Evolutionary conservation across 1,139 yeast genomes (phyloP).

Genomic region (Debaryomycetaceae sp.): DNA sequence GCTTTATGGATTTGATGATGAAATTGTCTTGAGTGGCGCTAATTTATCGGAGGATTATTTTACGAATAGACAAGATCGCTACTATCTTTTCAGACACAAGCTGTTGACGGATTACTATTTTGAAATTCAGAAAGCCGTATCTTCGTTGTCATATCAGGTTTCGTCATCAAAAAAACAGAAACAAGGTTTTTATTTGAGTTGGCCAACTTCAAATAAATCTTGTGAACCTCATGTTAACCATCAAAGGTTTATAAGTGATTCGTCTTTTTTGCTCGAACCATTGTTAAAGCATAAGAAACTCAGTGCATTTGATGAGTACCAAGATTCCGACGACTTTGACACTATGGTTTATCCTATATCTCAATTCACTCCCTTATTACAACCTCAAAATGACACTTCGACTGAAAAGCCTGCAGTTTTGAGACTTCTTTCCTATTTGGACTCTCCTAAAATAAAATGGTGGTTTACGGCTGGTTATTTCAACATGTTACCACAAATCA

Average conservation of each 20-base stretch:
- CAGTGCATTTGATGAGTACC: conserved; percentile 31
- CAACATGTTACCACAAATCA: conserved; percentile 79
- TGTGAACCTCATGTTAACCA: conserved; percentile 68
- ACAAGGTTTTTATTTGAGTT: conserved; percentile 55
- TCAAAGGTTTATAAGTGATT: conserved; percentile 53
- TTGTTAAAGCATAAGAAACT: conserved; percentile 47
- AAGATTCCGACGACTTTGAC: conserved; percentile 33
- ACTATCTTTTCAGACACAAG: conserved; percentile 63
- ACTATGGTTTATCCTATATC: conserved; percentile 91
- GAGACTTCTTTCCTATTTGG: conserved; percentile 56
- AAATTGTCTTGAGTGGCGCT: conserved; percentile 86
- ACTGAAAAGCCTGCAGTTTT: conserved; percentile 78
- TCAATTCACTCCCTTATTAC: conserved; percentile 80
- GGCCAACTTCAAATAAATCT: conserved; percentile 76
- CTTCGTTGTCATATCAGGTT: conserved; percentile 63
- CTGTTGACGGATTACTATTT: conserved; percentile 69
- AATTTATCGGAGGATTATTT: conserved; percentile 88
- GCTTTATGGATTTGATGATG: conserved; percentile 90
- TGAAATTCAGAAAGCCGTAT: conserved; percentile 61
- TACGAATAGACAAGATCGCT: conserved; percentile 94
- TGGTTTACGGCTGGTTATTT: conserved; percentile 96
- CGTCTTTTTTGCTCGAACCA: conserved; percentile 57
- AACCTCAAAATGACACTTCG: conserved; percentile 53
- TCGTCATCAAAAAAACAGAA: conserved; percentile 35
- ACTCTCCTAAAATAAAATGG: conserved; percentile 62